phyloP scores from a whole-genome alignment of 2,329 filamentous ascomycete genomes.

The Fusarium tjaetaba region DNA sequence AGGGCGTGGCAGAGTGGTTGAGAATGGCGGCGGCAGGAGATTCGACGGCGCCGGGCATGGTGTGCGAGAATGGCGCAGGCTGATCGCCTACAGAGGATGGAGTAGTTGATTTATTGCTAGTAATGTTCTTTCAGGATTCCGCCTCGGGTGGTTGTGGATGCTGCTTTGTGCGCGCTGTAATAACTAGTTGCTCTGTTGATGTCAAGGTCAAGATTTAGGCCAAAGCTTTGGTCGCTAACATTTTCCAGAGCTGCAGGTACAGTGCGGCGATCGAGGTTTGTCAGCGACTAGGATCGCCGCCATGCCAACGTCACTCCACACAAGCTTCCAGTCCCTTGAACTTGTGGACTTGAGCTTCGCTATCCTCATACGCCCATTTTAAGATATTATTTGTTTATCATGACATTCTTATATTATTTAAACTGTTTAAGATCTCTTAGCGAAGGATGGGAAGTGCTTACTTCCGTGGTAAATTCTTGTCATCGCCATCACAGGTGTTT shows the following conservation, averaged over 20 bases:
- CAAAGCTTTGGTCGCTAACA: slow-evolving; percentile 15
- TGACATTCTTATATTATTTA: background rate
- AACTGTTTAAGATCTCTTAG: background rate
- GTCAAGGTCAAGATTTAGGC: slow-evolving; percentile 1
- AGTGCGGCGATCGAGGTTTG: slow-evolving; percentile 20
- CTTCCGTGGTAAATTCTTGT: background rate
- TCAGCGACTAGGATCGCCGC: slow-evolving; percentile 26
- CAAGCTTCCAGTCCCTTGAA: background rate
- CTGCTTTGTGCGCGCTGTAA: background rate
- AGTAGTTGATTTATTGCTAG: background rate
- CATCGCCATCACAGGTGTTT: background rate
- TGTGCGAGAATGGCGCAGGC: slow-evolving; percentile 27
- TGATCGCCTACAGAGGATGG: background rate
- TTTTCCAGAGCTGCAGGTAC: slow-evolving; percentile 30
- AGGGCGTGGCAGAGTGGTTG: slow-evolving; percentile 63
- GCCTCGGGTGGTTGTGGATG: background rate
- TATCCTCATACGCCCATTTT: background rate
- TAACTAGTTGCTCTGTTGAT: background rate
- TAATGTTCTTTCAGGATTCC: background rate
- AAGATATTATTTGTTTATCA: background rate
- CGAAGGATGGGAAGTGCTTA: background rate
- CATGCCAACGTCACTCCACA: slow-evolving; percentile 12
- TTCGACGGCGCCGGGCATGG: slow-evolving; percentile 47
- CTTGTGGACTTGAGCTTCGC: background rate
- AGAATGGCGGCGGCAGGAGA: slow-evolving; percentile 60